Base-by-base conservation (phyloP, 768 basidiomycete species). In the Amanita phalloides region DNA sequence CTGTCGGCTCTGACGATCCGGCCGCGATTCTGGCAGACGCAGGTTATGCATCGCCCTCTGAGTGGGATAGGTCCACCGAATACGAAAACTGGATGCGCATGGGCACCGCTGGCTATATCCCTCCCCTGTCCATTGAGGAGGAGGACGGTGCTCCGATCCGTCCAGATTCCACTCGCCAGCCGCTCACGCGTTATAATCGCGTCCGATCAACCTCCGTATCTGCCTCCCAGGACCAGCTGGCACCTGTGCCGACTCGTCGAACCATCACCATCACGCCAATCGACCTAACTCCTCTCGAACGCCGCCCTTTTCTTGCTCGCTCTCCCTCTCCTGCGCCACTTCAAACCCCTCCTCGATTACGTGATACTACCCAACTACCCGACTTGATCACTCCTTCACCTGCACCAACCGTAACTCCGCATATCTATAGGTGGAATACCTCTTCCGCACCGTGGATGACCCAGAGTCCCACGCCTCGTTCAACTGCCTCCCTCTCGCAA, bases 361-460 rank as follows among this genome's bases (percentile, higher is more conserved):
- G 60, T 44, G 58, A 59, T 52, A 58, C 54, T 23, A 45, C 55
- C 48, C 58, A 66, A 36, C 53, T 57, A 36, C 62, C 60, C 30
- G 42, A 61, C 35, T 48, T 69, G 53, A 41, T 67, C 23, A 64
- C 70, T n/a, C 77, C 79, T 25, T 80, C 80, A 2, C 77, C 81
- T 3, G 68, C 79, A 5, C 78, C 78, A 0, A 64, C 76, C 5
- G 73, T 75, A 47, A 77, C 81, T 1, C 81, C 81, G 6, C 71
- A 77, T 37, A 66, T 81, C 28, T 81, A 82, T 60, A 66, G 73
- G 1, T 83, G 82, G 82, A 66, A 62, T 42, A 57, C 43, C n/a
- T 63, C 61, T 41, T 50, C 62, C 39, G 53, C 63, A 17, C 64
- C 64, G 50, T 58, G 61, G 49, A 60, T 61, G 53, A 67, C 63